Conservation (phyloP, 2,329 filamentous ascomycete species). For the Zopfia rhizophila region DNA sequence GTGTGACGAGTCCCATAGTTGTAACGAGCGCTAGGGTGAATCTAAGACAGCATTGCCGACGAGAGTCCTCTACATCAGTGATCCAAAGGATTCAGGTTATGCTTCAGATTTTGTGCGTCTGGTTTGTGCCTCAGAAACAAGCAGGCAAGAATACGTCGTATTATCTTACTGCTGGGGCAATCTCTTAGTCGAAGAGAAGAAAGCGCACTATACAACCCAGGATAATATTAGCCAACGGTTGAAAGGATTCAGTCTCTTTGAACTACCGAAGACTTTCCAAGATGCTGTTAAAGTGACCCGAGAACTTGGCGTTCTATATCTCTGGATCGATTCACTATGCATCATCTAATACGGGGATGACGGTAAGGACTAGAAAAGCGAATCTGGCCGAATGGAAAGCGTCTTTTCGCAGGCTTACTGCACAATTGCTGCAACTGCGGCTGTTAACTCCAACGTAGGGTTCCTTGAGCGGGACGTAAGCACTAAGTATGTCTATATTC, state of each 20-base stretch:
- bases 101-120: constrained; percentile 6
- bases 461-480: constrained; percentile 1
- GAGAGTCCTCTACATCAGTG: neutral
- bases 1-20: too few species aligned
- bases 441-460: neutral
- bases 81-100: constrained; percentile 1
- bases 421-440: constrained; percentile 15
- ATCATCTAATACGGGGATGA: too few species aligned
- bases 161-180: constrained; percentile 11
- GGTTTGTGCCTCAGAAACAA: neutral
- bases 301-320: too few species aligned
- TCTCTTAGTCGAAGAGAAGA: neutral
- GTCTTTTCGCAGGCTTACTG: constrained; percentile 14
- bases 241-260: neutral
- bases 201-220: constrained; percentile 1
- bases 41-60: neutral
- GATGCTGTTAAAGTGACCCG: too few species aligned
- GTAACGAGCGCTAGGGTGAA: neutral
- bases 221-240: constrained; percentile 1
- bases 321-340: too few species aligned
- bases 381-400: too few species aligned
- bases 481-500: constrained; percentile 1
- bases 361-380: constrained; percentile 19
- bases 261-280: constrained; percentile 1
- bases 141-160: neutral